Conservation (phyloP, 2,329 filamentous ascomycete species). For the Acarospora socialis region DNA sequence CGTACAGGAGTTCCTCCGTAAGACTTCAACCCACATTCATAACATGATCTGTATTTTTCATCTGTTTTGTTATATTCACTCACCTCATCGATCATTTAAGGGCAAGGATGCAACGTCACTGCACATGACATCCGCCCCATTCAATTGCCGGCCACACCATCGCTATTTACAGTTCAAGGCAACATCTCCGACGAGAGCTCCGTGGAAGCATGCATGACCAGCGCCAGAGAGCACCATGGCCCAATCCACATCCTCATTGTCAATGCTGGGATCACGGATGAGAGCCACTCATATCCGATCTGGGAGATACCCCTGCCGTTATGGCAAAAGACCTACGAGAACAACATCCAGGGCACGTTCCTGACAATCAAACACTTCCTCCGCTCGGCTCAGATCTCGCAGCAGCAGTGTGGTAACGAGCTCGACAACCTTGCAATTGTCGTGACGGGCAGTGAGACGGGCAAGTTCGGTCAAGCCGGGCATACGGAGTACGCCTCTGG, state of each 20-base stretch:
- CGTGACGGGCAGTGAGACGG: constrained; percentile 38
- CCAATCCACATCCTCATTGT: constrained; percentile 39
- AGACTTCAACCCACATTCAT: constrained; percentile 8
- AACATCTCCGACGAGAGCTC: constrained; percentile 36
- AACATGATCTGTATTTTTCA: not conserved
- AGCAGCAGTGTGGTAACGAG: constrained; percentile 26
- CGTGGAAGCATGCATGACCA: constrained; percentile 26
- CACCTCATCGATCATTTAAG: constrained; percentile 18
- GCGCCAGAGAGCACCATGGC: constrained; percentile 32
- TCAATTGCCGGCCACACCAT: constrained; percentile 18
- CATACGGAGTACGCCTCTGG: constrained; percentile 38
- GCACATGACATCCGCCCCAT: constrained; percentile 34
- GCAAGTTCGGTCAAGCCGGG: constrained; percentile 36
- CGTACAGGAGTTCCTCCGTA: constrained; percentile 39
- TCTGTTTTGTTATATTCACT: not conserved
- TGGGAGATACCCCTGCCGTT: constrained; percentile 38
- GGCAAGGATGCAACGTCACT: constrained; percentile 40
- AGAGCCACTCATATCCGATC: constrained; percentile 33
- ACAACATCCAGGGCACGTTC: constrained; percentile 39
- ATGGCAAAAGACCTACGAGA: constrained; percentile 38
- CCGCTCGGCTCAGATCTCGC: constrained; percentile 25
- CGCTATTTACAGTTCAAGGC: constrained; percentile 30
- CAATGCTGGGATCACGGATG: constrained; percentile 39
- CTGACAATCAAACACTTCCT: constrained; percentile 44
- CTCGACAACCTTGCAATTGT: constrained; percentile 38